A percentile compares a stretch with the other conserved stretches of the same genome.
Conservation (phyloP, 108 stramenopile genomes). For the Fragilariopsis cylindrus region DNA sequence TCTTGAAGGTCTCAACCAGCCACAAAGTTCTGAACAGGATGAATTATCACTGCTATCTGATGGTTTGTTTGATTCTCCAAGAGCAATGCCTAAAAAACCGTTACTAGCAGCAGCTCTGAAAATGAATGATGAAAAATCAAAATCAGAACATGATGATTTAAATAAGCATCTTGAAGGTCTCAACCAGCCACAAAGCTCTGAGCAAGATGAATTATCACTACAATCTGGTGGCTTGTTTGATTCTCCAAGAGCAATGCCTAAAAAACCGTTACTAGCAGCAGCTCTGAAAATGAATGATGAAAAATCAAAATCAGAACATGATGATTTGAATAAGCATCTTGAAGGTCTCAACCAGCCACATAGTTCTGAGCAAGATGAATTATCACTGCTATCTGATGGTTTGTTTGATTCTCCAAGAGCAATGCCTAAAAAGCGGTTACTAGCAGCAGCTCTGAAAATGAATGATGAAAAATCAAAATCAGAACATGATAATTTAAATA, state of each 20-base stretch:
- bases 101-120: conserved; percentile 24
- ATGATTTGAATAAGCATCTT: conserved; percentile 7
- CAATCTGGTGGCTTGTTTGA: conserved; percentile 10
- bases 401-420: conserved; percentile 27
- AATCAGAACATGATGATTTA: background rate
- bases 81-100: conserved; percentile 9
- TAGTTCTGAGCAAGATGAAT: background rate
- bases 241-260: conserved; percentile 7
- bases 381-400: conserved; percentile 3
- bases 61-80: conserved; percentile 25
- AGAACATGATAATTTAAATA: too few relatives aligned
- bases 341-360: conserved; percentile 15
- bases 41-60: background rate
- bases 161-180: background rate
- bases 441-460: conserved; percentile 22
- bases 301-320: background rate
- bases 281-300: conserved; percentile 13
- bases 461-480: too few relatives aligned
- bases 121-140: background rate
- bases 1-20: conserved; percentile 12
- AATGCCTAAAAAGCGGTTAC: conserved; percentile 5
- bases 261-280: conserved; percentile 13
- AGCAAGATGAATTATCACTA: conserved; percentile 6
- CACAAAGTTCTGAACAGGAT: background rate
- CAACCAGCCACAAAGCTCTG: background rate